These are phyloP conservation scores for Sphaerostilbella broomeana DNA, from an alignment of 2,329 filamentous ascomycete species.

Conservation along the genomic window DNA sequence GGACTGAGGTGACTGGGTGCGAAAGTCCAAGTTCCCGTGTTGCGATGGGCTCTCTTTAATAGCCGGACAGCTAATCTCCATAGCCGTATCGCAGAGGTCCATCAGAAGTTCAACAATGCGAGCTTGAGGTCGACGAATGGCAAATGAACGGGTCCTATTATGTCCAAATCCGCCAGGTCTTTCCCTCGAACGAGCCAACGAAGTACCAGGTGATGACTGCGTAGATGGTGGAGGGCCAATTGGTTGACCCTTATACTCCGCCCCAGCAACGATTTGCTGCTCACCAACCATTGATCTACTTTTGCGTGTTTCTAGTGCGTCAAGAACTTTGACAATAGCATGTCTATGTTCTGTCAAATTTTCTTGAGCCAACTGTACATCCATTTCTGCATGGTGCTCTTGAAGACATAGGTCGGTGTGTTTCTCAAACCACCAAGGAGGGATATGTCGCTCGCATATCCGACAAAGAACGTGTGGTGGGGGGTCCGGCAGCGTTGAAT, in stretches of 20 bases:
- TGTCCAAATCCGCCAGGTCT: conserved; percentile 75
- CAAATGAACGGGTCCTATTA: conserved; percentile 77
- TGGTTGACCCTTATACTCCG: conserved; percentile 80
- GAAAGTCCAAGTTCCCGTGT: conserved; percentile 62
- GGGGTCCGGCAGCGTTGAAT: conserved; percentile 68
- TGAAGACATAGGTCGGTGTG: conserved; percentile 94
- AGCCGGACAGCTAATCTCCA: conserved; percentile 89
- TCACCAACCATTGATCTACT: conserved; percentile 57
- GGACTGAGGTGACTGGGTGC: conserved; percentile 91
- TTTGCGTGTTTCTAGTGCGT: conserved; percentile 76
- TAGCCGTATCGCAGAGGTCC: conserved; percentile 89
- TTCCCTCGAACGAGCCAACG: conserved; percentile 65
- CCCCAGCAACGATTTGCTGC: conserved; percentile 45
- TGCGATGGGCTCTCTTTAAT: conserved; percentile 76
- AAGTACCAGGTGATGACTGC: conserved; percentile 64
- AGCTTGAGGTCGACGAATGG: conserved; percentile 79
- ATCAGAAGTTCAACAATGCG: conserved; percentile 92
- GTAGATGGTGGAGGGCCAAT: conserved; percentile 73
- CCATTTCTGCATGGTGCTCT: conserved; percentile 95
- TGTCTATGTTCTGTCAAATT: conserved; percentile 87
- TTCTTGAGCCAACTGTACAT: conserved; percentile 93
- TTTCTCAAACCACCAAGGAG: conserved; percentile 99
- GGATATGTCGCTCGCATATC: conserved; percentile 95
- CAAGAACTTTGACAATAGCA: conserved; percentile 88
- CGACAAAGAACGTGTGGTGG: conserved; percentile 88